These are phyloP conservation scores for Emergomyces africanus DNA, from an alignment of 2,329 filamentous ascomycete species.

Conservation along the genomic window DNA sequence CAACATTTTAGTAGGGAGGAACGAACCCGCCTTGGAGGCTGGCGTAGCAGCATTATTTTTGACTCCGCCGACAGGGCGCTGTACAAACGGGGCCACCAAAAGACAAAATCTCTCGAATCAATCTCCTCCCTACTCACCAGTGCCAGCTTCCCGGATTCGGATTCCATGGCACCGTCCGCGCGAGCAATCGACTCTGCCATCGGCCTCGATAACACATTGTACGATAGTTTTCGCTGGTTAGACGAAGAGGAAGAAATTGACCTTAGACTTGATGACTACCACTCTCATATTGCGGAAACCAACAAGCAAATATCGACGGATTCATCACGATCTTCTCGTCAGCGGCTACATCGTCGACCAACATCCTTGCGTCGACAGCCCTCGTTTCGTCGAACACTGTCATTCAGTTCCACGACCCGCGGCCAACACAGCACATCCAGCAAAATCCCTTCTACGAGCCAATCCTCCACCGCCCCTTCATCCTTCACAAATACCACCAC, in stretches of 20 bases:
- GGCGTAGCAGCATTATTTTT: slow-evolving; percentile 40
- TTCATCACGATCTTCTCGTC: not conserved
- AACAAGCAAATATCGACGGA: slow-evolving; percentile 33
- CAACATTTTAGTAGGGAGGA: slow-evolving; percentile 61
- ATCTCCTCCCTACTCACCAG: slow-evolving; percentile 7
- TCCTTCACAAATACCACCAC: slow-evolving; percentile 14
- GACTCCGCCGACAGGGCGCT: slow-evolving; percentile 48
- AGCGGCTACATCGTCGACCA: slow-evolving; percentile 2
- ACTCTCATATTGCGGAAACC: slow-evolving; percentile 47
- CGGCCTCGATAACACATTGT: slow-evolving; percentile 42
- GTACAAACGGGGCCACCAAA: slow-evolving; percentile 34
- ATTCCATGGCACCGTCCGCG: slow-evolving; percentile 15
- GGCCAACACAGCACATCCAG: slow-evolving; percentile 28
- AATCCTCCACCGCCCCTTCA: slow-evolving; percentile 28
- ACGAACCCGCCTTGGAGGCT: slow-evolving; percentile 43
- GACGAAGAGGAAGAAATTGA: slow-evolving; percentile 62
- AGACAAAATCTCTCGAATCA: slow-evolving; percentile 19
- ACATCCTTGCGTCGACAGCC: not conserved
- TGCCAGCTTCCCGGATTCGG: slow-evolving; percentile 8
- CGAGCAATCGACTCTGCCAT: slow-evolving; percentile 20
- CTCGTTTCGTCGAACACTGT: slow-evolving; percentile 38
- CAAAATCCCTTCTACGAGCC: slow-evolving; percentile 27
- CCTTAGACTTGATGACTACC: slow-evolving; percentile 58
- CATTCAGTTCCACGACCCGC: slow-evolving; percentile 53
- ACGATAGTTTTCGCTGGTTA: slow-evolving; percentile 60